Base-by-base conservation (phyloP, 1,284 basidiomycete species). In the Volvariella surrecta region DNA sequence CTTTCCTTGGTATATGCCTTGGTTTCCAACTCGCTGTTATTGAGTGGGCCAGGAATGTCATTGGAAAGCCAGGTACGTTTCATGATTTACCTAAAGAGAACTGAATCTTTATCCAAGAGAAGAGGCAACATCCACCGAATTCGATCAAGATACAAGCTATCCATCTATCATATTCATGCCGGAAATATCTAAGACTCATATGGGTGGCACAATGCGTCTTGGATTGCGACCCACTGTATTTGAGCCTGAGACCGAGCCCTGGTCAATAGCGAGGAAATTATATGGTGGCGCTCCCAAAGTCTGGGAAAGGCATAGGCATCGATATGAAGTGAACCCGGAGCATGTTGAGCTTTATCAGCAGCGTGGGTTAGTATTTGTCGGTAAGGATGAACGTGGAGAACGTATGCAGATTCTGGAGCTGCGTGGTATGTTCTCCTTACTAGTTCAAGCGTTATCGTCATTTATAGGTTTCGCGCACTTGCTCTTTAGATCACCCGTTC, bases 191-290 rank as follows among this genome's bases (percentile, higher is more conserved):
- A 90, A 89, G 60, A 98, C 94, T 4, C 93, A 99, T 54, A 90
- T 99, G 76, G 95, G 95, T 44, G 95, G 95, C 20, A 99, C 95
- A 17, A 99, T 99, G 95, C 84, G 95, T 16, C 77, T 98, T 11
- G 95, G 95, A 17, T 73, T 99, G 41, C 82, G 95, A 16, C 93
- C 96, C 3, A 98, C 95, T 2, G 75, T 97, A 42, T 98, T 99
- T 60, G 76, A 84, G 49, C 61, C 72, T 10, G 64, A 72, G 48
- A 76, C 71, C 3, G 74, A 76, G 51, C 55, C 61, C 39, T 82
- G 80, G 74, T 83, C 80, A 37, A 82, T 79, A 52, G 71, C 79
- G 32, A 75, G 92, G 21, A 74, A 76, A 58, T 67, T 99, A 53
- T 99, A 99, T 56, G 95, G 86, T n/a, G 83, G 83, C 21, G 72